These are phyloP conservation scores for Malassezia caprae DNA, from an alignment of 1,284 basidiomycete species.

Conservation along the genomic window DNA sequence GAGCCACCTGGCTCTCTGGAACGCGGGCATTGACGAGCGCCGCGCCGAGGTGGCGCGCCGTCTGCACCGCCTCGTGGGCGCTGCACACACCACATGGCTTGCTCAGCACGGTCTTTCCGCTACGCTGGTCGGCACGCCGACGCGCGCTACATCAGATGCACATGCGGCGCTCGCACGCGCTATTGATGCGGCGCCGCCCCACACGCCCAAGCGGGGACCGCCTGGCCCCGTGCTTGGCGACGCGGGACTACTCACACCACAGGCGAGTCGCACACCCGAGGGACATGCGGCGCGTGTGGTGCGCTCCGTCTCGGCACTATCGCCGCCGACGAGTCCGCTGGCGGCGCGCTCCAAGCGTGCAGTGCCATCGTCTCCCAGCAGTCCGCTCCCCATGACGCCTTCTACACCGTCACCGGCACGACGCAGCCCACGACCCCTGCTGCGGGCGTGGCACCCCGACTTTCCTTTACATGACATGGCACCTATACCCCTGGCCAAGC, in stretches of 20 bases:
- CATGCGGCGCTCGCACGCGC: background rate
- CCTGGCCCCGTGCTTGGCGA: background rate
- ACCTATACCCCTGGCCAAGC: constrained; percentile 5
- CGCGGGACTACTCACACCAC: constrained; percentile 8
- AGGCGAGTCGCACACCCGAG: constrained; percentile 7
- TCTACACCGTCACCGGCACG: background rate
- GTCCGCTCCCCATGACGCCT: background rate
- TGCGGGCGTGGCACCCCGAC: constrained; percentile 7
- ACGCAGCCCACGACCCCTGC: background rate
- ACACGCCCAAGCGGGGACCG: background rate
- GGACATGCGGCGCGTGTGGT: constrained; percentile 8
- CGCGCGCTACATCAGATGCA: background rate
- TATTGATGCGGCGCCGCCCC: background rate
- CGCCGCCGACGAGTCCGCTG: constrained; percentile 5
- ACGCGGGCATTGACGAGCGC: constrained; percentile 36
- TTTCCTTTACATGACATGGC: constrained; percentile 3
- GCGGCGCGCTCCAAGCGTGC: background rate
- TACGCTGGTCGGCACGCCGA: background rate
- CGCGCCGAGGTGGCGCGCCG: constrained; percentile 29
- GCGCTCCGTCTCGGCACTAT: background rate
- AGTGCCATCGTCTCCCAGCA: background rate
- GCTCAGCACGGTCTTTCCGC: constrained; percentile 12
- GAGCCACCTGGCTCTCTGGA: constrained; percentile 42
- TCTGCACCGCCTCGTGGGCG: constrained; percentile 22
- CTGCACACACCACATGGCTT: constrained; percentile 28